Base-by-base conservation (phyloP, 345 rosid species). In the Passiflora organensis region DNA sequence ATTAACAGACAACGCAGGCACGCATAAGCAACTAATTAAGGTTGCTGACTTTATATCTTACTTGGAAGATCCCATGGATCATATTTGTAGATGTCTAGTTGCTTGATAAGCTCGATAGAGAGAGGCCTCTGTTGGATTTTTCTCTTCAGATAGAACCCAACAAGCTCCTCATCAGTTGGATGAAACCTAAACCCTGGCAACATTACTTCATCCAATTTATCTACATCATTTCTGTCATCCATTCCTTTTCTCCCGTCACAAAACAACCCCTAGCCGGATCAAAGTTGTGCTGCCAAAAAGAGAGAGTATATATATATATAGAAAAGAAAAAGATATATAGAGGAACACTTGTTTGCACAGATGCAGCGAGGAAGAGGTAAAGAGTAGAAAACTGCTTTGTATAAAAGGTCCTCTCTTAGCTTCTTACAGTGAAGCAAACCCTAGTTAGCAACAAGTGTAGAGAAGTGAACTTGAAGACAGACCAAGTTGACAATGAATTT, bases 41-140 rank as follows among this genome's bases (percentile, higher is more conserved):
- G 16, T 22, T 16, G 41, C n/a, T n/a, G n/a, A n/a, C n/a, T n/a
- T n/a, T n/a, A n/a, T n/a, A 6, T 43, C 80, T 68, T 81, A 86
- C 97, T 84, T 64, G 97, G 93, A 63, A 89, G 95, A 75, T 89
- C 93, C 97, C 97, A 86, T 19, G 97, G 97, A 53, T 89, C 95
- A 39, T 79, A 84, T 71, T 89, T 89, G 68, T 89, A 89, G 67
- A 89, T 84, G 59, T 89, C 97, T 14, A 89, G 81, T 47, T 84
- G 97, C 77, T 79, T 84, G 68, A 89, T 89, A 28, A 86, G 77
- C 70, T 84, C 93, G 28, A 86, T 78, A 4, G 86, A 76, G 56
- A 82, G 79, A 59, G 85, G 86, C 4, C 80, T 60, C 39, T 78
- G 87, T 48, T 86, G 95, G 59, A 86, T 73, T 81, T 84, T 86